A percentile compares a stretch with the other conserved stretches of the same genome.
phyloP scores from a whole-genome alignment of 2,329 filamentous ascomycete species.

The Dactylellina sp. region DNA sequence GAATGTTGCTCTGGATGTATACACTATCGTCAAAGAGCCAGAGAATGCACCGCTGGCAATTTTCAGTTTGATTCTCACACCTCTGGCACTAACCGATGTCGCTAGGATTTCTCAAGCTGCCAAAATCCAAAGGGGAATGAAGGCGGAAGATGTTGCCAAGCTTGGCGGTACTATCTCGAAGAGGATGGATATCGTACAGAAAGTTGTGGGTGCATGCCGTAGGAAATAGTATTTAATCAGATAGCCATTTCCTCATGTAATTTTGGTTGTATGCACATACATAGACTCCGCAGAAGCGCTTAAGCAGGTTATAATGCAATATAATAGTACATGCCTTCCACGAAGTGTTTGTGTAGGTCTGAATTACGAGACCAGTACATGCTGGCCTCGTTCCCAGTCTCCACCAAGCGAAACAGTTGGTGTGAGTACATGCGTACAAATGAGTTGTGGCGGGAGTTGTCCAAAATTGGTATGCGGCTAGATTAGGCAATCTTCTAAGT shows the following conservation, averaged over 20 bases:
- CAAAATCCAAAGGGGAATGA: not conserved
- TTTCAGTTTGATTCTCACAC: conserved; percentile 4
- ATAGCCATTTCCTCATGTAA: too few relatives aligned
- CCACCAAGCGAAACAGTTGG: too few relatives aligned
- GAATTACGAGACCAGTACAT: too few relatives aligned
- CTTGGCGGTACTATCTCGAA: not conserved
- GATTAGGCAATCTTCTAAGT: conserved; percentile 38
- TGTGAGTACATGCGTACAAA: too few relatives aligned
- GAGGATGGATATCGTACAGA: conserved; percentile 3
- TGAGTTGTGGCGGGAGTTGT: too few relatives aligned
- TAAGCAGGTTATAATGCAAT: too few relatives aligned
- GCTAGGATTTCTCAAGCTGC: conserved; percentile 1
- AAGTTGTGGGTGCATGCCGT: not conserved
- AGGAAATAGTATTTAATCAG: not conserved
- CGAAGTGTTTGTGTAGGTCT: too few relatives aligned
- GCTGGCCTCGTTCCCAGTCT: too few relatives aligned
- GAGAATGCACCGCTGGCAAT: conserved; percentile 5
- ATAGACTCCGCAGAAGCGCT: too few relatives aligned
- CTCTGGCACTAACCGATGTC: conserved; percentile 9
- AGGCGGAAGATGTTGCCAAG: not conserved
- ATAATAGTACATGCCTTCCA: too few relatives aligned
- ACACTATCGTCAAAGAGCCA: conserved; percentile 8
- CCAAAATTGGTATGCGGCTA: conserved; percentile 19
- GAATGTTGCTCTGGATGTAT: conserved; percentile 1
- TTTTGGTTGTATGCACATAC: too few relatives aligned